These are phyloP conservation scores for Massariosphaeria phaeospora DNA, from an alignment of 495 filamentous ascomycete species.

Conservation along the genomic window DNA sequence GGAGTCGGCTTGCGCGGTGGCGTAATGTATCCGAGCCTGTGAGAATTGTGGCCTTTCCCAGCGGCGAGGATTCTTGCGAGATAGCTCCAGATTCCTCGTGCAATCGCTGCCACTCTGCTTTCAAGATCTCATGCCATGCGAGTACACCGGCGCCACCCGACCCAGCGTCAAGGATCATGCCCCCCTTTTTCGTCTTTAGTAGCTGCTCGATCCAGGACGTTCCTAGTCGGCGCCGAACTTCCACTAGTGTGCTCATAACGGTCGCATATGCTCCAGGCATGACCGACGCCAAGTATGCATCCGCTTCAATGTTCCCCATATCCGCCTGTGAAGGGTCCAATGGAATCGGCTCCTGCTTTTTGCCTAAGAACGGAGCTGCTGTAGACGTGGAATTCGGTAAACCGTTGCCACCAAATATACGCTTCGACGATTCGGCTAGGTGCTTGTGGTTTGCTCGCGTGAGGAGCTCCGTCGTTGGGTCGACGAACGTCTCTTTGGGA, in stretches of 20 bases:
- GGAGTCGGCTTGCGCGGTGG: conserved; percentile 66
- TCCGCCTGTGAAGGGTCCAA: conserved; percentile 63
- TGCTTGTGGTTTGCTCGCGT: conserved; percentile 65
- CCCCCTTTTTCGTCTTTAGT: conserved; percentile 61
- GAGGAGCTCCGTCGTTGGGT: conserved; percentile 62
- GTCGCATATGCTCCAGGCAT: conserved; percentile 79
- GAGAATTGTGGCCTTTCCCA: conserved; percentile 59
- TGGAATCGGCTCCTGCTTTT: conserved; percentile 62
- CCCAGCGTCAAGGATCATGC: conserved; percentile 79
- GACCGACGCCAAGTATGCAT: conserved; percentile 71
- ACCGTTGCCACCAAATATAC: conserved; percentile 64
- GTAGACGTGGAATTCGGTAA: conserved; percentile 69
- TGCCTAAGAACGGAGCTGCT: conserved; percentile 44
- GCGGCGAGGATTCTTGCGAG: conserved; percentile 37
- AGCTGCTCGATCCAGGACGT: conserved; percentile 69
- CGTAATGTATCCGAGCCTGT: conserved; percentile 62
- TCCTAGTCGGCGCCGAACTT: conserved; percentile 81
- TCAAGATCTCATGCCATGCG: conserved; percentile 78
- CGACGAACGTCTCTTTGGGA: conserved; percentile 59
- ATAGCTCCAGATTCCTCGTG: conserved; percentile 44
- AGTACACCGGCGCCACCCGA: conserved; percentile 76
- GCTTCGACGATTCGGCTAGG: conserved; percentile 61
- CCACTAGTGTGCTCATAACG: conserved; percentile 65
- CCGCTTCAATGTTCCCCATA: conserved; percentile 84
- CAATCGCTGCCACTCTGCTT: conserved; percentile 71